Evolutionary conservation across 2,329 filamentous ascomycete species (phyloP).

Genomic region (Xylaria sp.): DNA sequence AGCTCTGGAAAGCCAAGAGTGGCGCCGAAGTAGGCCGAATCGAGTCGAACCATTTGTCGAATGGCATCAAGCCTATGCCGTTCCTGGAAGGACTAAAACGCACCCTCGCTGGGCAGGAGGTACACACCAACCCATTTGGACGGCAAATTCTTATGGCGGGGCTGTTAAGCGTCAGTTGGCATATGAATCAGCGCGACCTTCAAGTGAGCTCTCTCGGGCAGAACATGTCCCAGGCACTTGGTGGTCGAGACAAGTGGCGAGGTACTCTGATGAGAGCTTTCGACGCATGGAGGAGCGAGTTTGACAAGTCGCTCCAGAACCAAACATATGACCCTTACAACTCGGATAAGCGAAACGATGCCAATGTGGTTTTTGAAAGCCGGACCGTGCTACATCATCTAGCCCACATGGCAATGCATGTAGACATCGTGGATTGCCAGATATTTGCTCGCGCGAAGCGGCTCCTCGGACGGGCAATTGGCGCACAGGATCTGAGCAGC

Average conservation of each 20-base stretch:
- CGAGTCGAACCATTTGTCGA: conserved; percentile 81
- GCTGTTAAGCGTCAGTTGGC: conserved; percentile 92
- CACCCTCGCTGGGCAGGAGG: conserved; percentile 85
- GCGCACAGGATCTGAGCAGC: conserved; percentile 80
- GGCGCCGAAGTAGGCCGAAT: conserved; percentile 86
- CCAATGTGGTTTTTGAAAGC: conserved; percentile 80
- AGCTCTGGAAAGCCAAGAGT: conserved; percentile 90
- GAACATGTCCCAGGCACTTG: conserved; percentile 79
- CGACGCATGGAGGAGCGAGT: conserved; percentile 93
- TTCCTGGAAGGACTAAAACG: conserved; percentile 93
- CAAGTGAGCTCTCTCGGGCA: conserved; percentile 86
- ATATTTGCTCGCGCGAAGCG: conserved; percentile 91
- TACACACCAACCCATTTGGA: conserved; percentile 93
- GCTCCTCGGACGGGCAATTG: conserved; percentile 86
- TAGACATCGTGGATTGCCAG: conserved; percentile 97
- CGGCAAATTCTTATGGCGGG: conserved; percentile 95
- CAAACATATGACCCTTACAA: conserved; percentile 64
- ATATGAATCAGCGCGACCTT: conserved; percentile 95
- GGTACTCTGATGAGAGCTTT: conserved; percentile 86
- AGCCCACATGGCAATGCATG: conserved; percentile 97
- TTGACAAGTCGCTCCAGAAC: conserved; percentile 81
- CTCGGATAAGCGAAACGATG: conserved; percentile 71
- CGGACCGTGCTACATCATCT: conserved; percentile 91
- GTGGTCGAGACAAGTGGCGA: conserved; percentile 92
- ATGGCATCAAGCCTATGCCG: conserved; percentile 84